A percentile compares a stretch with the other conserved stretches of the same genome.
These are phyloP conservation scores for Capsicum pubescens DNA, from an alignment of 257 asterid genomes.

Conservation along the genomic window DNA sequence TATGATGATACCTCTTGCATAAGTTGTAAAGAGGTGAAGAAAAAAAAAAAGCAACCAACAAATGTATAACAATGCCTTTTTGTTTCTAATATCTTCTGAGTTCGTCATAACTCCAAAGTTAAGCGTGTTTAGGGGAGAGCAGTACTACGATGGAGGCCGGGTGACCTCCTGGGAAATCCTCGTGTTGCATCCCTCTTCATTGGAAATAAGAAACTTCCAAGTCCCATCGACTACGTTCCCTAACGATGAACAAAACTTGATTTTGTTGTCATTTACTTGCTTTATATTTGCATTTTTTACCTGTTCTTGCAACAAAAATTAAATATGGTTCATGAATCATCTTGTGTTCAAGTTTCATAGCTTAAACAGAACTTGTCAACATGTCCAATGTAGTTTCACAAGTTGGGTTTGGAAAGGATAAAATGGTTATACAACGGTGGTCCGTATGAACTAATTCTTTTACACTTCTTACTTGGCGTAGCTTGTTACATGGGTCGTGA, in stretches of 20 bases:
- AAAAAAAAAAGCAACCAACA: constrained; percentile 37
- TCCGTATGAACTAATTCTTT: no score
- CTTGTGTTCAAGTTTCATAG: no score
- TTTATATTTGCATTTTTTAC: not conserved
- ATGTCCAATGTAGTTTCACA: no score
- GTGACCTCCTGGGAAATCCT: not conserved
- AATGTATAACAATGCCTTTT: constrained; percentile 58
- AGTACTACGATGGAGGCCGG: not conserved
- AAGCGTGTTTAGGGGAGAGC: not conserved
- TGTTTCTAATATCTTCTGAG: constrained; percentile 44
- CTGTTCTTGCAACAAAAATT: not conserved
- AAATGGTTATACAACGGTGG: no score
- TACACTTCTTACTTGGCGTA: no score
- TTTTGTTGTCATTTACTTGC: not conserved
- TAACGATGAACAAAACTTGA: not conserved
- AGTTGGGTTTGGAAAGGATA: no score
- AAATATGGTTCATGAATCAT: not conserved
- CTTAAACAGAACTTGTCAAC: no score
- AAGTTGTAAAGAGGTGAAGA: constrained; percentile 43
- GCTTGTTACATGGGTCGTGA: no score
- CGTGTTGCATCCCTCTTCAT: constrained; percentile 4
- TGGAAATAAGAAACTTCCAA: not conserved
- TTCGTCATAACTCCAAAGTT: not conserved
- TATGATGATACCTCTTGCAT: constrained; percentile 56
- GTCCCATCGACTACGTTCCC: not conserved